A percentile compares a stretch with the other conserved stretches of the same genome.
phyloP scores from a whole-genome alignment of 1,284 basidiomycete genomes.

The Ustanciosporium gigantosporum region DNA sequence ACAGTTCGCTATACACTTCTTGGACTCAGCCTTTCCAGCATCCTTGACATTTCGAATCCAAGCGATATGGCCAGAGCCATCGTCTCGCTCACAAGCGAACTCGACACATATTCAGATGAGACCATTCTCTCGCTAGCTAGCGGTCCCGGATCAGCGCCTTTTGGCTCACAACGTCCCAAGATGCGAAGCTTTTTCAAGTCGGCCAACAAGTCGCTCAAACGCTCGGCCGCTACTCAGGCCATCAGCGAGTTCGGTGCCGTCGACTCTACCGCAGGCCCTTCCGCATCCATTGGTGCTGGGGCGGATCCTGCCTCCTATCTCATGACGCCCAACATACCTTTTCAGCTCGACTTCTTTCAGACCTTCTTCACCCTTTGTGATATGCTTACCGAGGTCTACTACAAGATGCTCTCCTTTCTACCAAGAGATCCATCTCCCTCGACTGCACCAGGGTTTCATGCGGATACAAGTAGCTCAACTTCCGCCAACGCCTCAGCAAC shows the following conservation, averaged over 20 bases:
- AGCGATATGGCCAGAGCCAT: conserved; percentile 36
- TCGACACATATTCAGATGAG: conserved; percentile 36
- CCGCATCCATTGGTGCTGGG: conserved; percentile 2
- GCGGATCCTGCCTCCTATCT: conserved; percentile 71
- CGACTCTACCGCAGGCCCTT: conserved; percentile 12
- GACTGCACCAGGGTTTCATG: no score
- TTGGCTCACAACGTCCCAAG: conserved; percentile 22
- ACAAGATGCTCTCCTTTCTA: conserved; percentile 41
- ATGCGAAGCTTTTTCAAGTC: conserved; percentile 44
- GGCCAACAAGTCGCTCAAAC: conserved; percentile 22
- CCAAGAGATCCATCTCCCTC: conserved; percentile 3
- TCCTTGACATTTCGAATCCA: conserved; percentile 31
- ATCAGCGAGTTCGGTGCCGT: conserved; percentile 27
- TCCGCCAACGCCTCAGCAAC: background rate
- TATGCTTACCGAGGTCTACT: conserved; percentile 45
- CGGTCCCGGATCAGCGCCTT: conserved; percentile 4
- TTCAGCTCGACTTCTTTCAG: conserved; percentile 47
- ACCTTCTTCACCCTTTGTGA: conserved; percentile 50
- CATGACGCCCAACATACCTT: conserved; percentile 69
- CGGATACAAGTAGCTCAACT: no score
- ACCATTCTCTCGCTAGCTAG: conserved; percentile 15
- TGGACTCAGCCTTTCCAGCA: conserved; percentile 35
- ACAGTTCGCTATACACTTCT: conserved; percentile 30
- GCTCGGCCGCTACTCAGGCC: conserved; percentile 23
- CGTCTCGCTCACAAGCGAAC: conserved; percentile 37